Base-by-base conservation (phyloP, 129 eudicot species). In the Escallonia herrerae region DNA sequence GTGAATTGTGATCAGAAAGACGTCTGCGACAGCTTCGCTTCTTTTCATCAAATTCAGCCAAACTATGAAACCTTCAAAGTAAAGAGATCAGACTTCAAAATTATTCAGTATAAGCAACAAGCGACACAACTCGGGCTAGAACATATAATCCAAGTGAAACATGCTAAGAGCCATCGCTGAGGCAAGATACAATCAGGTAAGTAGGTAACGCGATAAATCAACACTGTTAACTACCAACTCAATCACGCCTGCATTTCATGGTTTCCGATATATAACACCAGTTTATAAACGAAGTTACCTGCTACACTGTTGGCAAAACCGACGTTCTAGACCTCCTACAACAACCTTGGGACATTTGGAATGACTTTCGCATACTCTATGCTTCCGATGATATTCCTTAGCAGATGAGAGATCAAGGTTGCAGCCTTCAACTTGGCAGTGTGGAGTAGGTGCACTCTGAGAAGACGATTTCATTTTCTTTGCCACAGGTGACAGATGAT, bases 281-380 rank as follows among this genome's bases (percentile, higher is more conserved):
- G 43, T 37, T 53, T 13, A 6, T 4, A 40, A 7, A 48, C 56
- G 33, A 75, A 67, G 51, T 75, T 79, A 93, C 98, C 98, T 75
- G 84, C 98, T 93, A 77, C 98, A 93, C 77, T 93, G 98, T 76
- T 93, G 98, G 76, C 98, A 93, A 81, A 93, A 93, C 68, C 98
- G 82, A 14, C 95, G 95, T 56, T 88, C 96, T 38, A 74, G 70
- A 60, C 98, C 96, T 58, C 78, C 76, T 51, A 93, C 79, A 76
- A 82, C 66, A 22, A 93, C 98, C 66, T 75, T 81, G 14, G 91
- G 71, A 58, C 82, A 64, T 76, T 89, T 93, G 44, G 98, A 88
- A 80, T 93, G 98, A 73, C 38, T 76, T 51, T 78, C 96, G 68
- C 98, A 93, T 62, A 93, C 98, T 74, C 78, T 83, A 66, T 93